A percentile compares a stretch with the other conserved stretches of the same genome.
These are phyloP conservation scores for Phytomonas sp. DNA, from an alignment of 208 protist species.

Conservation along the genomic window DNA sequence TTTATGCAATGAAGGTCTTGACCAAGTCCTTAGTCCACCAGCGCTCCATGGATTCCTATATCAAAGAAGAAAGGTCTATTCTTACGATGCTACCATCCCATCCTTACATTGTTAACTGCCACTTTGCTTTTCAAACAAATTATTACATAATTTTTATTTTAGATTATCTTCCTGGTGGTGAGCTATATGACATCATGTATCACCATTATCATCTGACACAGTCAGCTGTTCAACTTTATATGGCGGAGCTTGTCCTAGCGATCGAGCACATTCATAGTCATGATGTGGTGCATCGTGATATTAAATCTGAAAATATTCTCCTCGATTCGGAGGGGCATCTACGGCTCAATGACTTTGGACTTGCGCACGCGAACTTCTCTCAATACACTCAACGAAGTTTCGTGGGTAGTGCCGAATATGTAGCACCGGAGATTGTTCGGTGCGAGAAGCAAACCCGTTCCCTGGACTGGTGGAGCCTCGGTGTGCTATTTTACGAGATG, in stretches of 20 bases:
- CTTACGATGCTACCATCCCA: conserved; percentile 66
- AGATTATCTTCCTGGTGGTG: conserved; percentile 91
- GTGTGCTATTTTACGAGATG: conserved; percentile 94
- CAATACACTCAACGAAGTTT: conserved; percentile 66
- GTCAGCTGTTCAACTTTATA: conserved; percentile 71
- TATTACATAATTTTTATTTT: conserved; percentile 87
- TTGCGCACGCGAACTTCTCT: conserved; percentile 71
- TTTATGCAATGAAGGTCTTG: conserved; percentile 91
- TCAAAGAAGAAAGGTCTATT: conserved; percentile 79
- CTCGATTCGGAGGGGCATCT: conserved; percentile 75
- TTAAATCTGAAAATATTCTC: conserved; percentile 90
- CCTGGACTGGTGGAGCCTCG: conserved; percentile 96
- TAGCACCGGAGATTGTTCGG: conserved; percentile 88
- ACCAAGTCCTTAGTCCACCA: conserved; percentile 77
- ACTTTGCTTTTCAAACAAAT: conserved; percentile 84
- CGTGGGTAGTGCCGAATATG: conserved; percentile 84
- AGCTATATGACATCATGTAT: conserved; percentile 92
- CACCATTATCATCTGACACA: conserved; percentile 31
- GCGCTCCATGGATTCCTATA: conserved; percentile 80
- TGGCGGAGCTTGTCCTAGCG: conserved; percentile 86
- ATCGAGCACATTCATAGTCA: conserved; percentile 83
- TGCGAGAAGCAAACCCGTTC: conserved; percentile 85
- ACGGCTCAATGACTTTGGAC: conserved; percentile 83
- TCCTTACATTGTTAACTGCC: conserved; percentile 82
- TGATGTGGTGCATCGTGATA: conserved; percentile 80